phyloP scores from a whole-genome alignment of 768 basidiomycete species.

The Artomyces pyxidatus region DNA sequence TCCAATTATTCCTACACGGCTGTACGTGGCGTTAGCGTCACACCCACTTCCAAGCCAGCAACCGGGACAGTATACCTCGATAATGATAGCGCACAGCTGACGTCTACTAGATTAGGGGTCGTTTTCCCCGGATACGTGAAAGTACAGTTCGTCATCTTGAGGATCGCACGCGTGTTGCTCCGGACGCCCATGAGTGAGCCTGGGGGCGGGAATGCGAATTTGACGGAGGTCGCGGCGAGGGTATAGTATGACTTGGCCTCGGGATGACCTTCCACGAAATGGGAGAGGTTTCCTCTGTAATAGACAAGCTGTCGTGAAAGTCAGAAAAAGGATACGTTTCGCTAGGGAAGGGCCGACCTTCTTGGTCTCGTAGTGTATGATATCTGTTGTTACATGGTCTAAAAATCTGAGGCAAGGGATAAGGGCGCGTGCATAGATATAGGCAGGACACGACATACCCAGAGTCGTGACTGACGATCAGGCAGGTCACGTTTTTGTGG shows the following conservation, averaged over 20 bases:
- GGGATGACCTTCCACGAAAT: conserved; percentile 84
- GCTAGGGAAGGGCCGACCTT: conserved; percentile 54
- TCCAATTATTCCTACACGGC: conserved; percentile 86
- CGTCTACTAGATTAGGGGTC: conserved; percentile 75
- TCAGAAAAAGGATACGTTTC: background rate
- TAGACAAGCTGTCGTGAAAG: conserved; percentile 63
- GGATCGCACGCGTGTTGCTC: conserved; percentile 90
- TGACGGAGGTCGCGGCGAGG: conserved; percentile 85
- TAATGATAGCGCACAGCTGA: conserved; percentile 88
- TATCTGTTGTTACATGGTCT: conserved; percentile 92
- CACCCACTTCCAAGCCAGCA: background rate
- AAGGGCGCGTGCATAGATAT: background rate
- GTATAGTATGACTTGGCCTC: conserved; percentile 97
- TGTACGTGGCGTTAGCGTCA: conserved; percentile 25
- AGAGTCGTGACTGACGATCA: conserved; percentile 96
- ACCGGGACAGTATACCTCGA: conserved; percentile 54
- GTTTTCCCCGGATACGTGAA: conserved; percentile 87
- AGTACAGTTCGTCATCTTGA: conserved; percentile 87
- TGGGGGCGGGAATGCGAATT: conserved; percentile 92
- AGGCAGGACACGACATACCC: conserved; percentile 44
- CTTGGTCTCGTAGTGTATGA: conserved; percentile 95
- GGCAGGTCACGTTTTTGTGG: conserved; percentile 78
- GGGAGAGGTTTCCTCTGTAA: conserved; percentile 87
- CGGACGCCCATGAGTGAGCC: conserved; percentile 96
- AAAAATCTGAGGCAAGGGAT: conserved; percentile 49